Evolutionary conservation across 2,329 filamentous ascomycete genomes (phyloP).

Genomic region (Alternaria infectoria): DNA sequence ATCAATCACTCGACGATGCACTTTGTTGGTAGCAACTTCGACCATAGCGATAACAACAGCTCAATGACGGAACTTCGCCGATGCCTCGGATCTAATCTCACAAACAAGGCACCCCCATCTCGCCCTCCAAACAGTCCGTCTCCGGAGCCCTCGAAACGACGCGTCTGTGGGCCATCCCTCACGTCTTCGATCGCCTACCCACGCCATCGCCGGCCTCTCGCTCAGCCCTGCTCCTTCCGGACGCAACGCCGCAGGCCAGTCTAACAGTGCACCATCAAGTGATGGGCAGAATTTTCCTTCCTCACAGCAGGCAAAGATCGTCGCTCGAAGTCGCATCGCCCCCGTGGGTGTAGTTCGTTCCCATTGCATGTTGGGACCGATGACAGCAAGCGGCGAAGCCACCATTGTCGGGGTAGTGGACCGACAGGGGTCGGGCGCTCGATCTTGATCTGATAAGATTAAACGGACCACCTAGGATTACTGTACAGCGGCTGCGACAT

Average conservation of each 20-base stretch:
- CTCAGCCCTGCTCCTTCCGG: conserved; percentile 22
- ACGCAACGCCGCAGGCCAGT: conserved; percentile 19
- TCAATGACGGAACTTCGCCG: conserved; percentile 27
- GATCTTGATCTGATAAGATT: conserved; percentile 41
- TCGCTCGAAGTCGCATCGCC: conserved; percentile 2
- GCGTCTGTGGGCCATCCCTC: conserved; percentile 1
- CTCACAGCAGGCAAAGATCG: conserved; percentile 19
- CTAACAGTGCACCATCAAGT: conserved; percentile 2
- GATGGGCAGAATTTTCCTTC: conserved; percentile 17
- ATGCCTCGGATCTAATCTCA: conserved; percentile 45
- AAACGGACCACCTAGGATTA: not conserved
- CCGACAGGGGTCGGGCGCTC: conserved; percentile 10
- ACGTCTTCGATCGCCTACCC: conserved; percentile 3
- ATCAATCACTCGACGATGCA: conserved; percentile 18
- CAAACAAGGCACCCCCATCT: not conserved
- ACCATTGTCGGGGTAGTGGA: conserved; percentile 5
- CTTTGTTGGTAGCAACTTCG: conserved; percentile 12
- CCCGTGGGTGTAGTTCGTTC: conserved; percentile 6
- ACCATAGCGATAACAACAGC: conserved; percentile 15
- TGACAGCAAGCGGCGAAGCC: conserved; percentile 18
- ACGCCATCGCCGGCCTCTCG: conserved; percentile 16
- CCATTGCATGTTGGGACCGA: conserved; percentile 8
- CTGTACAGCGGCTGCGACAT: conserved; percentile 11
- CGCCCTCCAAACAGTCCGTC: conserved; percentile 9
- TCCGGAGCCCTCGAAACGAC: conserved; percentile 9